These are phyloP conservation scores for Astragalus membranaceus DNA, from an alignment of 306 rosid species.

Conservation along the genomic window DNA sequence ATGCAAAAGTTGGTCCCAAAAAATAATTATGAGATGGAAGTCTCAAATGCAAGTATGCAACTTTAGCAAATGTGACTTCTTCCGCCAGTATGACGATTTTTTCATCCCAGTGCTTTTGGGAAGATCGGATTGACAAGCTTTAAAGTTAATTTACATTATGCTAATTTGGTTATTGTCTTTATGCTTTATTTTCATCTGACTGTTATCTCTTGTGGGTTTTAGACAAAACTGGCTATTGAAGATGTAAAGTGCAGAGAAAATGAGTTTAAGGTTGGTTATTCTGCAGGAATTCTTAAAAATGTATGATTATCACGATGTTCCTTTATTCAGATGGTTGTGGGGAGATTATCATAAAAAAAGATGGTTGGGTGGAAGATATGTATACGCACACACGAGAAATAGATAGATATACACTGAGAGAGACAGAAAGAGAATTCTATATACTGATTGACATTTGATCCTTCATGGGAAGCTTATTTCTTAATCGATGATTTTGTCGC, in stretches of 20 bases:
- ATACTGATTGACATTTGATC: not conserved
- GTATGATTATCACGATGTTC: not conserved
- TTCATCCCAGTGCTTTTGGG: not conserved
- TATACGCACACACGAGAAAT: not conserved
- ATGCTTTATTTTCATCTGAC: constrained; percentile 10
- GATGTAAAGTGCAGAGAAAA: constrained; percentile 43
- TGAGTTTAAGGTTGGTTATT: constrained; percentile 60
- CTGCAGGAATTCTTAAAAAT: not conserved
- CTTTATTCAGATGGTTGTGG: not conserved
- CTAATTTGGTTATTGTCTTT: not conserved
- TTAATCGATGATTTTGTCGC: not conserved
- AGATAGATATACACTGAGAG: not conserved
- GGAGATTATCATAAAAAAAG: not conserved
- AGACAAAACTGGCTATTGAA: constrained; percentile 58
- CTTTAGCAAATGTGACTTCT: constrained; percentile 5
- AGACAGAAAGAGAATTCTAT: not conserved
- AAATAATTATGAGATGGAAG: not conserved
- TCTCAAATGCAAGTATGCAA: not conserved
- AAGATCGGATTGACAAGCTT: not conserved
- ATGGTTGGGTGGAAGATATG: not conserved
- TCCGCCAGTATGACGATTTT: not conserved
- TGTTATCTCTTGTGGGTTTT: constrained; percentile 21
- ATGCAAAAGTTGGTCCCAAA: not conserved
- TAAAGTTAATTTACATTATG: not conserved
- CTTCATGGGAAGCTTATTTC: not conserved